Evolutionary conservation across 108 stramenopile species (phyloP), one percentile per base, ranked within the genome.

Genomic region (Licmophora abbreviata): DNA sequence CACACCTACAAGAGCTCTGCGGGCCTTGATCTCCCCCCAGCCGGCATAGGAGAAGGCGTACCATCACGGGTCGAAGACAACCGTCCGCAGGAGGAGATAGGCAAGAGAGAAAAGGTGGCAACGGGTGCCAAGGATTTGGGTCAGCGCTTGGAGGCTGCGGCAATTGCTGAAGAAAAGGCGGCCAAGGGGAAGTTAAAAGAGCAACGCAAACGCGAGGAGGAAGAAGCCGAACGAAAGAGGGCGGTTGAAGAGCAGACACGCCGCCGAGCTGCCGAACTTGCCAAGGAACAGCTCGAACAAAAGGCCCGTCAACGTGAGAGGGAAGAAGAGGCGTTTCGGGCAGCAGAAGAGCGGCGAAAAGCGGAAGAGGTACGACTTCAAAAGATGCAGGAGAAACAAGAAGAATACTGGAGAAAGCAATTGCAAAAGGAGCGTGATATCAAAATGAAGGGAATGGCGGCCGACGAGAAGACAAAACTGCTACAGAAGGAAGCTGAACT

Each of bases 341-440:
- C 58, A 25, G 56, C 56, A 42, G 56, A 56, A 23, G 54, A 50
- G 22, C 55, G 59, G 33, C 49, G 51, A 21, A 56, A 40, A 8
- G 74, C 68, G 6, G 74, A 75, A 22, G 24, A 48, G 23, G 56
- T 54, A 9, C 51, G 56, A 30, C 29, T 68, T 27, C 35, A 60
- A 54, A 65, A 66, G n/a, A 49, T 66, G 35, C 51, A 62, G 56
- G 51, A 70, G 36, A 50, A 48, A 24, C 77, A 78, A 33, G 77
- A 78, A 36, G 77, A 61, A 9, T 78, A 74, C 45, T 78, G 77
- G 77, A 59, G 61, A 8, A 67, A 68, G 9, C 60, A 63, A 47
- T 45, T 78, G 40, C 18, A 68, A 50, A 62, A 54, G 10, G 62
- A 74, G 34, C 40, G 59, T 20, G 53, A 60, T 11, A 52, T 45